Conservation (phyloP, 345 rosid genomes). For the Odontarrhena argentea region DNA sequence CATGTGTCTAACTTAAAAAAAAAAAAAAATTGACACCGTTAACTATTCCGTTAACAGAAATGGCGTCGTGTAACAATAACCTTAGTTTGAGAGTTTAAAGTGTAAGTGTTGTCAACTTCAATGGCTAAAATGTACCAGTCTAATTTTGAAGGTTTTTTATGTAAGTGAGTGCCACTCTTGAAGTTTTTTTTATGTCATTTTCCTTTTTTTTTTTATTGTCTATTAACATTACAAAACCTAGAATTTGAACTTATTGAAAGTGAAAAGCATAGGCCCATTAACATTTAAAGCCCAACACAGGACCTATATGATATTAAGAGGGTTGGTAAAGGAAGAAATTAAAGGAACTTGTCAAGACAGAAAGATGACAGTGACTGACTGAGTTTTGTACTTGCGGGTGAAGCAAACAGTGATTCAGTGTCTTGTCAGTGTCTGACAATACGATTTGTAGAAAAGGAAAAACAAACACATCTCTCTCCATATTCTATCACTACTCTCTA, state of each 20-base stretch:
- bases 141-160: no score
- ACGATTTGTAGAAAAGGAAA: conserved; percentile 15
- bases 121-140: no score
- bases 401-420: conserved; percentile 41
- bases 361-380: conserved; percentile 30
- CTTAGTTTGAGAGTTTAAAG: no score
- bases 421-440: conserved; percentile 31
- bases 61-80: no score
- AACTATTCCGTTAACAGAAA: no score
- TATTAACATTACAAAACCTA: background rate
- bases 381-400: conserved; percentile 42
- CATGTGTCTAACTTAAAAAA: no score
- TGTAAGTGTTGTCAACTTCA: no score
- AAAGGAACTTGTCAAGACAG: conserved; percentile 35
- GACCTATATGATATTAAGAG: background rate
- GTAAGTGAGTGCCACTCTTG: no score
- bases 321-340: background rate
- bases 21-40: no score
- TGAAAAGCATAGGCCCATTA: conserved; percentile 8
- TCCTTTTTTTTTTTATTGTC: background rate
- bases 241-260: no score
- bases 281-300: background rate
- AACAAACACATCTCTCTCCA: background rate
- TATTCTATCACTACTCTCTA: no score
- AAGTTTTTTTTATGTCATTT: no score